Percentiles rank a stretch among this genome's conserved stretches.
Evolutionary conservation across 495 filamentous ascomycete species (phyloP).

Genomic region (Cairneyella variabilis): DNA sequence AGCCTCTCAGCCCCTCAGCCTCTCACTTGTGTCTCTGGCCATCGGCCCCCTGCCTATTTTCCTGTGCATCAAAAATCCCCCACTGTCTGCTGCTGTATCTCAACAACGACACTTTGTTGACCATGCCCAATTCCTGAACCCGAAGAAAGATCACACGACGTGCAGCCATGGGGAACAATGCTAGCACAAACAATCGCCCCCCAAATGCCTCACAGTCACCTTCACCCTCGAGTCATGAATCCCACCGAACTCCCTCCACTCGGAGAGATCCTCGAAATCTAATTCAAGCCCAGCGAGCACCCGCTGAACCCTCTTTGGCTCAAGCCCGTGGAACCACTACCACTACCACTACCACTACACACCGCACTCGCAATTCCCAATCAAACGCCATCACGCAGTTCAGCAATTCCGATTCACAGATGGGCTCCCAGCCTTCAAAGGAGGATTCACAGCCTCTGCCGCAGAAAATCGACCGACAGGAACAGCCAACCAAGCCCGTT

Average conservation of each 20-base stretch:
- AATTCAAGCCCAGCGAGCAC: constrained; percentile 36
- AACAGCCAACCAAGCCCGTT: constrained; percentile 45
- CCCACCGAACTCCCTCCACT: constrained; percentile 22
- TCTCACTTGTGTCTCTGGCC: too few relatives aligned
- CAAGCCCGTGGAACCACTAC: constrained; percentile 48
- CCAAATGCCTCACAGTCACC: constrained; percentile 23
- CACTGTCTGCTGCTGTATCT: too few relatives aligned
- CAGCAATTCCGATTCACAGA: constrained; percentile 25
- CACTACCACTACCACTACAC: constrained; percentile 36
- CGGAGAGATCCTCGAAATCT: constrained; percentile 21
- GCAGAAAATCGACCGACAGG: constrained; percentile 16
- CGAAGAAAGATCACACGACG: too few relatives aligned
- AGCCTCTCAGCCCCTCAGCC: too few relatives aligned
- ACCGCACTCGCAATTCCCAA: constrained; percentile 34
- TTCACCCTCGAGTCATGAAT: constrained; percentile 28
- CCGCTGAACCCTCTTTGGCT: constrained; percentile 48
- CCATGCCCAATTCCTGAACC: too few relatives aligned
- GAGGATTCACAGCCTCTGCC: too few relatives aligned
- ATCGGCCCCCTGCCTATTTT: too few relatives aligned
- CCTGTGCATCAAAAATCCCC: too few relatives aligned
- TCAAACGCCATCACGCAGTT: constrained; percentile 27
- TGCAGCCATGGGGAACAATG: constrained; percentile 40
- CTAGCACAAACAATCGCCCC: constrained; percentile 33
- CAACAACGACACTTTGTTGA: too few relatives aligned
- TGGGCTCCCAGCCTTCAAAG: constrained; percentile 18